A percentile compares a stretch with the other conserved stretches of the same genome.
phyloP scores from a whole-genome alignment of 345 rosid species.

The Citrus unshiu region DNA sequence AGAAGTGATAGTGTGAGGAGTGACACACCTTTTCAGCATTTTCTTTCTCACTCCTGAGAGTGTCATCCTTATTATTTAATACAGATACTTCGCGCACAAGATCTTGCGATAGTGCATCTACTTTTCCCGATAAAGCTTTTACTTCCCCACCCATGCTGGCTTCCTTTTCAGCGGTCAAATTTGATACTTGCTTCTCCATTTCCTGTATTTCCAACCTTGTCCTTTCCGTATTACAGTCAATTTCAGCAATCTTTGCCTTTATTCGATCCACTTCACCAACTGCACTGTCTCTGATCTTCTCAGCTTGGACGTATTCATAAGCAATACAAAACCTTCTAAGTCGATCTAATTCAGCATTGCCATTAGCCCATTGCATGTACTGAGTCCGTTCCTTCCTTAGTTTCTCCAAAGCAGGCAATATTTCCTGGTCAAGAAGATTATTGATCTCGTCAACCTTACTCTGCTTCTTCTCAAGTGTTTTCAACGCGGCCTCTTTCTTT shows the following conservation, averaged over 20 bases:
- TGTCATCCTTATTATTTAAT: slow-evolving; percentile 72
- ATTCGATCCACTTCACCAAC: slow-evolving; percentile 48
- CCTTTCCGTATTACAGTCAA: slow-evolving; percentile 50
- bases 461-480: slow-evolving; percentile 96
- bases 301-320: slow-evolving; percentile 65
- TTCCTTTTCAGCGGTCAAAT: slow-evolving; percentile 75
- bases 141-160: slow-evolving; percentile 91
- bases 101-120: slow-evolving; percentile 66
- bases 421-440: slow-evolving; percentile 87
- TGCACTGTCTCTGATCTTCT: slow-evolving; percentile 53
- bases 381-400: slow-evolving; percentile 84
- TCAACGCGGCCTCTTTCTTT: slow-evolving; percentile 82
- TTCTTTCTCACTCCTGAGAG: slow-evolving; percentile 62
- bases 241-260: slow-evolving; percentile 46
- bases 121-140: slow-evolving; percentile 65
- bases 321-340: slow-evolving; percentile 72
- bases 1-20: slow-evolving; percentile 6
- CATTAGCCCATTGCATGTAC: slow-evolving; percentile 97
- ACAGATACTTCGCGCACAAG: slow-evolving; percentile 73
- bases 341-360: slow-evolving; percentile 70
- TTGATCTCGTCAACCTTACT: slow-evolving; percentile 92
- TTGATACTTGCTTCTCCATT: slow-evolving; percentile 57
- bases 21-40: slow-evolving; percentile 80
- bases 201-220: slow-evolving; percentile 45
- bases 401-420: slow-evolving; percentile 90